These are phyloP conservation scores for Boletus edulis DNA, from an alignment of 768 basidiomycete genomes.

Conservation along the genomic window DNA sequence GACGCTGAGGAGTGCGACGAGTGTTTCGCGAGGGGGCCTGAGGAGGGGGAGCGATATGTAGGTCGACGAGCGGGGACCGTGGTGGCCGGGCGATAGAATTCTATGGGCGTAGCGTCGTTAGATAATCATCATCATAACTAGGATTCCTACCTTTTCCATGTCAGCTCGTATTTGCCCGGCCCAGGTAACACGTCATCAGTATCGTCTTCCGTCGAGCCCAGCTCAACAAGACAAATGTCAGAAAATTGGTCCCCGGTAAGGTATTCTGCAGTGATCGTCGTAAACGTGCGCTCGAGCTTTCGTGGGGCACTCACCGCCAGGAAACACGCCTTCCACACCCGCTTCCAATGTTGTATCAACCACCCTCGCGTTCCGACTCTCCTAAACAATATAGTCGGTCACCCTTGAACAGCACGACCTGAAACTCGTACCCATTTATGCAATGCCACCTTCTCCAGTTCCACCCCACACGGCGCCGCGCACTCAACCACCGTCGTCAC, in stretches of 20 bases:
- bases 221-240: conserved; percentile 50
- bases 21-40: conserved; percentile 53
- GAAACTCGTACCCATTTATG: conserved; percentile 43
- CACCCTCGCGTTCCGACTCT: conserved; percentile 45
- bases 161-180: conserved; percentile 58
- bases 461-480: conserved; percentile 53
- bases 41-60: conserved; percentile 60
- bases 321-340: conserved; percentile 41
- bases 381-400: conserved; percentile 28
- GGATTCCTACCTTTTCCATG: conserved; percentile 58
- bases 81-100: conserved; percentile 42
- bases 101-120: conserved; percentile 29
- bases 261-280: conserved; percentile 44
- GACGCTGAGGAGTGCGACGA: conserved; percentile 64
- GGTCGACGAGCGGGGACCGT: conserved; percentile 47
- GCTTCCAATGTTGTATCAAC: conserved; percentile 51
- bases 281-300: background rate
- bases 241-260: conserved; percentile 63
- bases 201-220: conserved; percentile 42
- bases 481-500: conserved; percentile 52
- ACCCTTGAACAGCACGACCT: background rate
- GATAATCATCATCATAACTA: background rate
- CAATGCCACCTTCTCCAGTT: conserved; percentile 48
- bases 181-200: conserved; percentile 37
- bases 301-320: conserved; percentile 39